phyloP scores from a whole-genome alignment of 306 rosid species.

The Oemleria cerasiformis region DNA sequence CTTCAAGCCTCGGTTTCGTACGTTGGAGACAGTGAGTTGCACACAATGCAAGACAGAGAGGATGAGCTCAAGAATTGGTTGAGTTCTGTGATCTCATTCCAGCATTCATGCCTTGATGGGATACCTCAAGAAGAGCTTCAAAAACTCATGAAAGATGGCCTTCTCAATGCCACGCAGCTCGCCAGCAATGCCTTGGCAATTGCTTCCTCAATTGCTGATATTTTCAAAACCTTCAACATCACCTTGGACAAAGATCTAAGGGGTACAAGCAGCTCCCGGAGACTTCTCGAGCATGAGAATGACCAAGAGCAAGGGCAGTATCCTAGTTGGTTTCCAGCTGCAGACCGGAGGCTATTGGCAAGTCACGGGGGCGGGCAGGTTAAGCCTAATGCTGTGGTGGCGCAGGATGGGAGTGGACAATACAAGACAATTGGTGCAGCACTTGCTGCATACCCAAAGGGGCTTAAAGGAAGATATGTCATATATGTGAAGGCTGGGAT shows the following conservation, averaged over 20 bases:
- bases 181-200: conserved; percentile 30
- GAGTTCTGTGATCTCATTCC: conserved; percentile 23
- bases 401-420: conserved; percentile 30
- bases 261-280: background rate
- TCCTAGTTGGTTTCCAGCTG: conserved; percentile 18
- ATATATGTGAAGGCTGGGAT: conserved; percentile 30
- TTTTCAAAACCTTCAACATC: conserved; percentile 5
- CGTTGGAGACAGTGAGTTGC: background rate
- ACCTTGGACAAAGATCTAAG: conserved; percentile 3
- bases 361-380: background rate
- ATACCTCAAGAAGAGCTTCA: conserved; percentile 11
- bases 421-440: conserved; percentile 27
- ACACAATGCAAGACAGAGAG: background rate
- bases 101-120: conserved; percentile 25
- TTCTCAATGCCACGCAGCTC: conserved; percentile 14
- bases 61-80: conserved; percentile 28
- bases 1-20: conserved; percentile 13
- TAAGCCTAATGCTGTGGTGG: conserved; percentile 24
- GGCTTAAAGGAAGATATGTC: conserved; percentile 17
- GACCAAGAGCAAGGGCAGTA: conserved; percentile 1
- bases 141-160: conserved; percentile 11
- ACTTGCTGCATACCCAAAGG: conserved; percentile 21
- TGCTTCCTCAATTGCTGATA: conserved; percentile 11
- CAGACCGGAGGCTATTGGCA: conserved; percentile 16
- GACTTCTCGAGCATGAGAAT: background rate